Base-by-base conservation (phyloP, 352 stramenopile genomes). In the Globisporangium barbulae region DNA sequence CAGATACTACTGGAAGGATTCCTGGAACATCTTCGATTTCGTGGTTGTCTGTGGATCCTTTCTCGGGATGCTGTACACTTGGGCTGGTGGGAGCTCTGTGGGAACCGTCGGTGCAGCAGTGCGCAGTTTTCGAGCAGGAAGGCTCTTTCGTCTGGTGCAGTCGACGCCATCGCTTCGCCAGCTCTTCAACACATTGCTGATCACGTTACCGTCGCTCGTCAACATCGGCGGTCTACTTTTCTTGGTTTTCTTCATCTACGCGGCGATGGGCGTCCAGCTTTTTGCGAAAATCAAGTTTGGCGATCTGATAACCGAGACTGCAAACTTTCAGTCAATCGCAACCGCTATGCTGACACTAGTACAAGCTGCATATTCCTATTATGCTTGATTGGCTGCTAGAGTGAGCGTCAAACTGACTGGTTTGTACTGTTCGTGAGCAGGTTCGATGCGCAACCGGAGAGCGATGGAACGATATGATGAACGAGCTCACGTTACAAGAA, bases 231-330 rank as follows among this genome's bases (percentile, higher is more conserved):
- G 75, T 10, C 67, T 98, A 4, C 68, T 98, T 9, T 87, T 96
- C 22, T 65, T 98, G 4, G 64, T 98, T 4, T 92, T 97, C 63
- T 98, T 97, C 67, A 97, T 98, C 65, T 98, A 96, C 53, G 85
- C 90, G 28, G 86, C 93, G 2, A 79, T 97, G 70, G 90, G 89
- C 3, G 82, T 98, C 2, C 87, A 98, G 65, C 73, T 97, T 17
- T 98, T 97, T 63, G 87, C 88, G 31, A 94, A 91, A 63, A 70
- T 97, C 2, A 88, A 87, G 50, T 73, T 88, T 49, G 78, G 77
- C 6, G 68, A 83, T 5, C 55, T 87, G 4, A 63, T 97, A 19
- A 92, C 88, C 12, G 71, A 79, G 12, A 76, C 79, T 25, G 69
- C 84, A 2, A 98, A 98, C 61, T 98, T 98, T 47, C 85, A 94